Percentiles rank a stretch among this genome's conserved stretches.
phyloP scores from a whole-genome alignment of 2,329 filamentous ascomycete species.

The Neofusicoccum umdonicola region DNA sequence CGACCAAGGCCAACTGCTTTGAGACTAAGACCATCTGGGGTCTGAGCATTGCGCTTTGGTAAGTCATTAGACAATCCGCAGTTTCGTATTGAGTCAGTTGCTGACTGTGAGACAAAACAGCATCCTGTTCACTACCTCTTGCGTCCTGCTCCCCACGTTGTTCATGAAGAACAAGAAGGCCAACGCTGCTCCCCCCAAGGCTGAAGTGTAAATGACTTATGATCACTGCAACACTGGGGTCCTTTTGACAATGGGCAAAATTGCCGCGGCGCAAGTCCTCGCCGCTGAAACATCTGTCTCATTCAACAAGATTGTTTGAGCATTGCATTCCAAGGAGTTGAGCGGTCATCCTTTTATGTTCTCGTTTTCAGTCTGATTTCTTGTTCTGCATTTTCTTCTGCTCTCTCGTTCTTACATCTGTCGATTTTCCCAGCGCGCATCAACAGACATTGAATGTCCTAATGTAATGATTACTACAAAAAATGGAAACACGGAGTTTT shows the following conservation, averaged over 20 bases:
- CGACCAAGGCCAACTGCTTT: constrained; percentile 66
- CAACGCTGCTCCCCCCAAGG: constrained; percentile 31
- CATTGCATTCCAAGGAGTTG: background rate
- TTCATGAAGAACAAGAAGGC: constrained; percentile 51
- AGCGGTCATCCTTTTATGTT: background rate
- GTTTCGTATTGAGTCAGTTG: background rate
- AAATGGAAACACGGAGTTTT: background rate
- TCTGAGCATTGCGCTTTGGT: constrained; percentile 73
- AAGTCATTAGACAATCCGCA: constrained; percentile 28
- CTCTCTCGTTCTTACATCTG: background rate
- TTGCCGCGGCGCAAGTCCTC: background rate
- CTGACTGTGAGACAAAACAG: constrained; percentile 26
- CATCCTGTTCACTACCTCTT: constrained; percentile 48
- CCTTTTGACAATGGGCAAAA: no score
- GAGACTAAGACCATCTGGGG: constrained; percentile 89
- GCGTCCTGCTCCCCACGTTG: constrained; percentile 46
- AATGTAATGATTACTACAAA: constrained; percentile 14
- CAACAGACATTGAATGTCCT: background rate
- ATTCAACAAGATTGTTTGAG: background rate
- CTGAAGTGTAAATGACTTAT: constrained; percentile 16
- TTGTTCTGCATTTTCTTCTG: background rate
- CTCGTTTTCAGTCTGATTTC: background rate
- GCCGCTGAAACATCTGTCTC: background rate
- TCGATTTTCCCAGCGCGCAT: background rate
- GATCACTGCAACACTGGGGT: background rate